These are phyloP conservation scores for Phytopythium ostracodes DNA, from an alignment of 352 stramenopile genomes.

Conservation along the genomic window DNA sequence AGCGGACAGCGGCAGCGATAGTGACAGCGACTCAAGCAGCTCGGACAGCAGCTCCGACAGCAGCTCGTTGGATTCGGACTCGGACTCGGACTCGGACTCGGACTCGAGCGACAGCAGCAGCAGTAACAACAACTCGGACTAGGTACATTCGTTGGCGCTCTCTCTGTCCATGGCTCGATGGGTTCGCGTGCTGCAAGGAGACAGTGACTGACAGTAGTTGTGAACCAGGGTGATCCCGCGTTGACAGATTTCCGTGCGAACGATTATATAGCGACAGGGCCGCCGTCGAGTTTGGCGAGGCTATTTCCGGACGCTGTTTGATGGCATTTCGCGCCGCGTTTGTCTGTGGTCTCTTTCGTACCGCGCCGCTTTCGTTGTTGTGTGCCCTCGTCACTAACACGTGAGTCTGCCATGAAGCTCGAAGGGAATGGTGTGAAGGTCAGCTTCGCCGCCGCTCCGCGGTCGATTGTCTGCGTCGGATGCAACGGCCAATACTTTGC, in stretches of 20 bases:
- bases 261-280: background rate
- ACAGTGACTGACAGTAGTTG: background rate
- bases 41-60: conserved; percentile 22
- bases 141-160: background rate
- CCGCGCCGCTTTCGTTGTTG: too few species aligned
- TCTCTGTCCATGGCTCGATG: background rate
- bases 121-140: conserved; percentile 13
- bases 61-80: conserved; percentile 39
- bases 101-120: conserved; percentile 21
- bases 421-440: background rate
- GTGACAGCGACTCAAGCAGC: conserved; percentile 36
- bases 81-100: conserved; percentile 39
- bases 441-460: conserved; percentile 12
- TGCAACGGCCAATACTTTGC: conserved; percentile 61
- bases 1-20: conserved; percentile 31
- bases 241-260: background rate
- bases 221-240: background rate
- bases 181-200: too few species aligned
- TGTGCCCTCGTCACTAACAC: background rate
- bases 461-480: conserved; percentile 29
- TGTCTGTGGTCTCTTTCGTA: too few species aligned
- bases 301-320: background rate
- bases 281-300: background rate
- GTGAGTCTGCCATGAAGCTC: background rate
- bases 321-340: too few species aligned